A percentile compares a stretch with the other conserved stretches of the same genome.
Evolutionary conservation across 1,284 basidiomycete genomes (phyloP).

Genomic region (Pyrrhoderma lamaoense): DNA sequence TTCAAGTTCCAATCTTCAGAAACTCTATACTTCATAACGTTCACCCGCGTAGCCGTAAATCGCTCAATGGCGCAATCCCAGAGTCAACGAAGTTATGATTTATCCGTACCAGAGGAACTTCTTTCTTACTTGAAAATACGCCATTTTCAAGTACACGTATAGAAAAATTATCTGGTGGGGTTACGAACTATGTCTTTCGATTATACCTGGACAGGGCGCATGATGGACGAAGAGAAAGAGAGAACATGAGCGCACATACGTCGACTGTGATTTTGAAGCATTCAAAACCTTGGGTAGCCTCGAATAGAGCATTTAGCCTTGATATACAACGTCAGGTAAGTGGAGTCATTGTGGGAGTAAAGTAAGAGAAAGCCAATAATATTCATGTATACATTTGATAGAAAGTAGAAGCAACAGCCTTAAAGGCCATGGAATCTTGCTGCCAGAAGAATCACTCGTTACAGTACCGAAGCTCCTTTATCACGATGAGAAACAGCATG

Average conservation of each 20-base stretch:
- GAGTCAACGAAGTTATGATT: conserved; percentile 22
- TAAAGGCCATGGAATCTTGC: conserved; percentile 33
- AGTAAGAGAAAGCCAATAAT: background rate
- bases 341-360: background rate
- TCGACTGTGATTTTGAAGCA: conserved; percentile 51
- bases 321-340: conserved; percentile 47
- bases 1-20: too few species aligned
- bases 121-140: conserved; percentile 31
- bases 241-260: background rate
- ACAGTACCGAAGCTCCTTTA: conserved; percentile 42
- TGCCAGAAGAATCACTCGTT: conserved; percentile 32
- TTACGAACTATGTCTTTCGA: conserved; percentile 47
- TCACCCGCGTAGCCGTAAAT: too few species aligned
- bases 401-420: conserved; percentile 44
- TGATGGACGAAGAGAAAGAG: conserved; percentile 24
- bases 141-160: conserved; percentile 33
- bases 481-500: conserved; percentile 41
- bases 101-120: conserved; percentile 32
- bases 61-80: background rate
- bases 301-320: conserved; percentile 29
- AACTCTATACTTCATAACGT: too few species aligned
- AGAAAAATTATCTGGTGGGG: conserved; percentile 40
- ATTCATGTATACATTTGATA: conserved; percentile 9
- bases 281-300: conserved; percentile 37
- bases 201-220: conserved; percentile 34